Base-by-base conservation (phyloP, 352 stramenopile genomes). In the Blastocystis sp. region DNA sequence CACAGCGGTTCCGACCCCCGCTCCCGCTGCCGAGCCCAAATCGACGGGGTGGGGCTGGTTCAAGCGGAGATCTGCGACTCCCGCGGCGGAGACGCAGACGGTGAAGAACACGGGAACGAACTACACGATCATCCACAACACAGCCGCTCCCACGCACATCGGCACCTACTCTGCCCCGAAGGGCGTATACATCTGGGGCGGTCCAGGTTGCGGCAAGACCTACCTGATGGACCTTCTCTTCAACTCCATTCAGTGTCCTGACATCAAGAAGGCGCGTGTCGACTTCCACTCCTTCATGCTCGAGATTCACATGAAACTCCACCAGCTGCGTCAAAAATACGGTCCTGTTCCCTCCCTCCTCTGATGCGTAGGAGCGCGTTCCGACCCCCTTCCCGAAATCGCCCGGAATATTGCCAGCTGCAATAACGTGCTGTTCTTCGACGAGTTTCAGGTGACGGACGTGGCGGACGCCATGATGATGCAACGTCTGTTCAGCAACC, bases 221-320 rank as follows among this genome's bases (percentile, higher is more conserved):
- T 96, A 98, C 92, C 91, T 98, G 11, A 96, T 98, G 94, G 94
- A 98, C 89, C 89, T 97, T 19, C 98, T 98, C 89, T 98, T 94
- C 89, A 88, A 92, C 21, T 62, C 81, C 76, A 61, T 60, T 21
- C 63, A 74, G 54, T 81, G 91, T 52, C 89, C 93, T 24, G 90
- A 92, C 38, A 65, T 91, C 57, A 93, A 91, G 89, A 97, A 97
- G 84, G 89, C 54, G 52, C 92, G 95, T 60, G 93, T 98, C 78
- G 96, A 99, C 90, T 98, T 99, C 89, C 97, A 99, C 91, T 93
- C 94, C 76, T 98, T 99, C 91, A 96, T 99, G 92, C 90, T 97
- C 42, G 93, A 98, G 24, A 94, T 99, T 19, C 96, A 99, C 89
- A 89, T 92, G 80, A 92, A 94, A 3, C 93, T 99, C 54, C 94